Base-by-base conservation (phyloP, 495 filamentous ascomycete genomes). In the Penicillium subrubescens region DNA sequence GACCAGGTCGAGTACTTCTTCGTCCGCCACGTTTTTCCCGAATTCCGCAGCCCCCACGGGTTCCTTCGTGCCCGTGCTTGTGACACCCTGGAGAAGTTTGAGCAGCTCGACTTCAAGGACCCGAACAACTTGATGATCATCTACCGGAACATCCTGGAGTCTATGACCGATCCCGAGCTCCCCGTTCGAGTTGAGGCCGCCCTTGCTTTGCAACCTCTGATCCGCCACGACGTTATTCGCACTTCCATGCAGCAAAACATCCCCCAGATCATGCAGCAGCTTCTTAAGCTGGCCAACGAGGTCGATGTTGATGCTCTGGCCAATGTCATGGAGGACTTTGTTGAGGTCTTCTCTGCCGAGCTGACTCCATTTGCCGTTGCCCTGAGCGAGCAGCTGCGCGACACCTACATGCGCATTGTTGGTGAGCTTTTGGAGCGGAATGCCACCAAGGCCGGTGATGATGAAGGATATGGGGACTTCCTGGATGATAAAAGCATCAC, bases 281-380 rank as follows among this genome's bases (percentile, higher is more conserved):
- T 99, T 17, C 84, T 99, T 34, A 98, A 98, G 79, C 80, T 99
- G 62, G 94, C 95, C 29, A 97, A 97, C 72, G 93, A 97, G 77
- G 93, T 93, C 50, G 93, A 97, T 68, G 94, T 97, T 56, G 93
- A 97, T 76, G 92, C 93, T 19, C 77, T 97, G 21, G 92, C 93
- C n/a, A 97, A 97, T 68, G 93, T 97, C n/a, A 97, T 97, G 95
- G 95, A 99, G 74, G 96, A 99, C 69, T 98, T 98, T 74, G 95
- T 99, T 56, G 95, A 99, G 75, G 95, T 98, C 0, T 99, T 99
- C 76, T 94, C 95, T 19, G 81, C 91, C 3, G 96, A 99, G 73
- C 84, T 99, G 57, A 99, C 95, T 2, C 95, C 95, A 8, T 99
- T 99, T 72, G 95, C 95, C n/a, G 96, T 98, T 17, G 94, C 96